Evolutionary conservation across 805 yeast species (phyloP).

Genomic region (Yarrowia divulgata): DNA sequence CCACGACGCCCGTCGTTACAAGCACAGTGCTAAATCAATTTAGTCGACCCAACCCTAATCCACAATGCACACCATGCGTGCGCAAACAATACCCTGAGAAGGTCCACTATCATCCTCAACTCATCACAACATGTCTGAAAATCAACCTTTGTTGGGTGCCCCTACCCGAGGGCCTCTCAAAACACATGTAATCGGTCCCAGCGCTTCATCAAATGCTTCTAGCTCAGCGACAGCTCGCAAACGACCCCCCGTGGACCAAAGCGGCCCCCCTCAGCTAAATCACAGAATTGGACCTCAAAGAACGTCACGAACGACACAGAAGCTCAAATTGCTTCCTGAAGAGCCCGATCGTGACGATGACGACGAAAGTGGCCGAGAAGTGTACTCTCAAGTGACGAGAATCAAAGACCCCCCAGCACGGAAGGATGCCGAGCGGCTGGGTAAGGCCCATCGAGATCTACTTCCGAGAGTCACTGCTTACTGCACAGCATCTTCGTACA

Average conservation of each 20-base stretch:
- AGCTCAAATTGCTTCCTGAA: slow-evolving; percentile 84
- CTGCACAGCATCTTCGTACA: slow-evolving; percentile 92
- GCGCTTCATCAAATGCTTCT: slow-evolving; percentile 4
- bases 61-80: slow-evolving; percentile 18
- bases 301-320: slow-evolving; percentile 88
- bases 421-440: slow-evolving; percentile 90
- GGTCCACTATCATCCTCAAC: neutral
- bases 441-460: slow-evolving; percentile 81
- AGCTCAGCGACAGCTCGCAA: slow-evolving; percentile 26
- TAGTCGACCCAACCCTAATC: slow-evolving; percentile 1
- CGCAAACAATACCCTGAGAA: slow-evolving; percentile 18
- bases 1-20: too few species aligned
- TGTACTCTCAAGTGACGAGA: slow-evolving; percentile 81
- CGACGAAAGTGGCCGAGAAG: slow-evolving; percentile 57
- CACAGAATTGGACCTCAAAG: slow-evolving; percentile 57
- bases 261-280: slow-evolving; percentile 31
- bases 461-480: slow-evolving; percentile 95
- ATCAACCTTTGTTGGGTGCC: slow-evolving; percentile 20
- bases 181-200: slow-evolving; percentile 19
- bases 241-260: slow-evolving; percentile 39
- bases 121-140: slow-evolving; percentile 32
- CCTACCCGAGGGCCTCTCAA: slow-evolving; percentile 31
- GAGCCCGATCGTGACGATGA: slow-evolving; percentile 44
- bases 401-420: slow-evolving; percentile 89
- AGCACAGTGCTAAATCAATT: neutral